Conservation (phyloP, 2,329 filamentous ascomycete species). For the Mariannaea sp. region DNA sequence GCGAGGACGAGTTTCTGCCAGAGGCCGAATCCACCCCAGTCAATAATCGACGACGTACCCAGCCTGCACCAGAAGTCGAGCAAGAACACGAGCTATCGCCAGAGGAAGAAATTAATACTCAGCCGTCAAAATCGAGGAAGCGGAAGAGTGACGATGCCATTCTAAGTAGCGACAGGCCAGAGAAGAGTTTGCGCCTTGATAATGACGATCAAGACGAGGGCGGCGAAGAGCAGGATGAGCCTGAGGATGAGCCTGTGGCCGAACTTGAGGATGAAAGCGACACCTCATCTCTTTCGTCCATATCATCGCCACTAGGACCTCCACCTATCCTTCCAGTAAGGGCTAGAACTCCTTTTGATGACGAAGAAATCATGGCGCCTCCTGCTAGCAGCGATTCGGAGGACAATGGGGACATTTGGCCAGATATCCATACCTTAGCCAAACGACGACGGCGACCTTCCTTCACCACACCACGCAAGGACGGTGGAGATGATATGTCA, state of each 20-base stretch:
- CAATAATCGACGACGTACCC: constrained; percentile 50
- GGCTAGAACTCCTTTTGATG: constrained; percentile 50
- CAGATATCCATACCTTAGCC: constrained; percentile 56
- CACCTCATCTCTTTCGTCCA: constrained; percentile 46
- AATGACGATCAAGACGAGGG: constrained; percentile 26
- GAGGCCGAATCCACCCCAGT: constrained; percentile 73
- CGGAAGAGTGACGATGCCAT: constrained; percentile 59
- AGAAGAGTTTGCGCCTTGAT: constrained; percentile 42
- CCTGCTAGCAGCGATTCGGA: constrained; percentile 59
- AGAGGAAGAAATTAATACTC: constrained; percentile 37
- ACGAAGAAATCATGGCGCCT: constrained; percentile 58
- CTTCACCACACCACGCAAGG: constrained; percentile 44
- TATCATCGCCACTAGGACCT: constrained; percentile 44
- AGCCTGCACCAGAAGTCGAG: constrained; percentile 29
- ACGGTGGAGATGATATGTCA: constrained; percentile 48
- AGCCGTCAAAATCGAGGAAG: constrained; percentile 55
- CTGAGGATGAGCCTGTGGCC: no score
- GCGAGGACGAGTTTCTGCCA: constrained; percentile 60
- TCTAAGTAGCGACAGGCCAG: constrained; percentile 45
- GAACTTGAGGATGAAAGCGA: constrained; percentile 40
- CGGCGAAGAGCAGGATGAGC: constrained; percentile 10
- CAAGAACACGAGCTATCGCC: constrained; percentile 32
- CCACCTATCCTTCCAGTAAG: constrained; percentile 35
- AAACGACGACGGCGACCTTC: constrained; percentile 51
- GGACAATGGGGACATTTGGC: constrained; percentile 53